These are phyloP conservation scores for Diplodia scrobiculata DNA, from an alignment of 2,329 filamentous ascomycete genomes.

Conservation along the genomic window DNA sequence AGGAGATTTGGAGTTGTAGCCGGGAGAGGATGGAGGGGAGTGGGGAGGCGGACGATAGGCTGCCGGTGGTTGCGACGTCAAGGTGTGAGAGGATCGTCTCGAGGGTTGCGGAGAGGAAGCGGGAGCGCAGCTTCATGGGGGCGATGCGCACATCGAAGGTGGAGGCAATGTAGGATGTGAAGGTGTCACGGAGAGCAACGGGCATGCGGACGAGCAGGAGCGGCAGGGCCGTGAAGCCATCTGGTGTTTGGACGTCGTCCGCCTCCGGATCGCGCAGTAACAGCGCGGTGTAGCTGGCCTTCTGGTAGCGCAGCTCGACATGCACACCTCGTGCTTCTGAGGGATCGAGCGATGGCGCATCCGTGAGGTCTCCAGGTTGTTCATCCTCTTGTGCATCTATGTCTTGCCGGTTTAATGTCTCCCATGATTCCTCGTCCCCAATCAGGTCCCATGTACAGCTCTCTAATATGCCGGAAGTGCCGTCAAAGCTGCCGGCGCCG, in stretches of 20 bases:
- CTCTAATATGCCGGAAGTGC: conserved; percentile 52
- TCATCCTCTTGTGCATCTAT: conserved; percentile 39
- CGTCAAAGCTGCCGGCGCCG: conserved; percentile 45
- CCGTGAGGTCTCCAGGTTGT: conserved; percentile 34
- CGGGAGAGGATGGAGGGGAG: conserved; percentile 40
- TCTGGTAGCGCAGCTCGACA: conserved; percentile 55
- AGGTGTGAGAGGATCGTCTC: conserved; percentile 64
- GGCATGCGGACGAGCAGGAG: conserved; percentile 57
- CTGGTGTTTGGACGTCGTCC: conserved; percentile 36
- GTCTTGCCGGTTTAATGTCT: conserved; percentile 39
- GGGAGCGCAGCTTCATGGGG: conserved; percentile 48
- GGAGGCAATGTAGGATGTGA: conserved; percentile 53
- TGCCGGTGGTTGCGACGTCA: conserved; percentile 34
- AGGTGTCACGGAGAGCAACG: conserved; percentile 51
- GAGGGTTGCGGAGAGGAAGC: conserved; percentile 50
- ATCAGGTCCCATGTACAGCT: conserved; percentile 52
- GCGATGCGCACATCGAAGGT: conserved; percentile 56
- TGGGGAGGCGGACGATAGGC: conserved; percentile 30
- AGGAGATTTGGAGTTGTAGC: conserved; percentile 44
- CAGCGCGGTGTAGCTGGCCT: conserved; percentile 54
- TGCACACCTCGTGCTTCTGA: conserved; percentile 49
- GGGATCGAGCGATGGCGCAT: conserved; percentile 30
- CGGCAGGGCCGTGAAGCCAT: conserved; percentile 52
- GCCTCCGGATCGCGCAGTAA: conserved; percentile 47
- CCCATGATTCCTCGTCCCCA: conserved; percentile 47